phyloP scores from a whole-genome alignment of 1,284 basidiomycete species.

The Pholiota adiposa region DNA sequence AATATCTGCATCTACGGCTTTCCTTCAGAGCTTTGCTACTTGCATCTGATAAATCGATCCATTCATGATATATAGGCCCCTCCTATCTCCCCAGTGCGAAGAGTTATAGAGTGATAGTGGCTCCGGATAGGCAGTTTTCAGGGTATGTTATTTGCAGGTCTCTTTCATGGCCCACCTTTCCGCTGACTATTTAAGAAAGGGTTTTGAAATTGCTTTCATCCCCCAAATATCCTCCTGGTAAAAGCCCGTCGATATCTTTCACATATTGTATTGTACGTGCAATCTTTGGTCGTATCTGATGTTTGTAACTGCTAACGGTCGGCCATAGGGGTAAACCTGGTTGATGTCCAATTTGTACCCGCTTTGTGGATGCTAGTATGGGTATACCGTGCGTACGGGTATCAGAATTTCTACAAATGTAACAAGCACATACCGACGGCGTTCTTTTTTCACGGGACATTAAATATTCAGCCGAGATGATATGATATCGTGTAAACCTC shows the following conservation, averaged over 20 bases:
- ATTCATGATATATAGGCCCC: conserved; percentile 30
- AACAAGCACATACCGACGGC: too few species aligned
- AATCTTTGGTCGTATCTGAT: not conserved
- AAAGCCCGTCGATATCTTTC: conserved; percentile 6
- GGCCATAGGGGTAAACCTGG: not conserved
- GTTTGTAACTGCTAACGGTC: not conserved
- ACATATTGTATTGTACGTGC: conserved; percentile 22
- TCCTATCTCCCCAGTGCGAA: conserved; percentile 42
- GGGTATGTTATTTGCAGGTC: conserved; percentile 32
- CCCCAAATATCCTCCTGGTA: conserved; percentile 24
- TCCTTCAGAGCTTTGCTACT: not conserved
- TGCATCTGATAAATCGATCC: not conserved
- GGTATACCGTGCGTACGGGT: too few species aligned
- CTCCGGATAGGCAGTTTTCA: conserved; percentile 33
- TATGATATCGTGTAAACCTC: too few species aligned
- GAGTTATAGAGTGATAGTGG: conserved; percentile 38
- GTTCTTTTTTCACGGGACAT: too few species aligned
- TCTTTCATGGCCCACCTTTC: not conserved
- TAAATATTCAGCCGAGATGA: too few species aligned
- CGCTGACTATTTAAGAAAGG: conserved; percentile 8
- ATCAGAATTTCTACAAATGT: too few species aligned
- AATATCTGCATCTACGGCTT: not conserved
- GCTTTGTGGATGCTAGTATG: too few species aligned
- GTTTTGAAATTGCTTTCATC: conserved; percentile 33
- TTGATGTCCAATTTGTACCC: too few species aligned